Percentiles rank a stretch among this genome's conserved stretches.
phyloP scores from a whole-genome alignment of 805 yeast species.

The Isabelozyma heimii region DNA sequence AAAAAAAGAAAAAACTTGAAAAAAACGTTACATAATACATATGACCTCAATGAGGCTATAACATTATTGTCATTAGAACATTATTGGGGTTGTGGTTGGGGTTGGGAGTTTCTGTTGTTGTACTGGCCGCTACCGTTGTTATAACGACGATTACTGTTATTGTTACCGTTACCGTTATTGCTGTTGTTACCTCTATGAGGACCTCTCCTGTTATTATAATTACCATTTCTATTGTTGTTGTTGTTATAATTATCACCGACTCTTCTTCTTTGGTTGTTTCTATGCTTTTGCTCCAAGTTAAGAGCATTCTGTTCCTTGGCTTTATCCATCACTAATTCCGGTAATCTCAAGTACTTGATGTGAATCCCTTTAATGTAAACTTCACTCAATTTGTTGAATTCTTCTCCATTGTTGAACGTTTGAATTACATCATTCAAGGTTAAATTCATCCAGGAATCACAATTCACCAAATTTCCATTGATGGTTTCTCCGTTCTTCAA shows the following conservation, averaged over 20 bases:
- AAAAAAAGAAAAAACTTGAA: not conserved
- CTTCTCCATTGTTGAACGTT: slow-evolving; percentile 58
- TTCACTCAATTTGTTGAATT: slow-evolving; percentile 63
- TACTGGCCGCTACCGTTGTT: slow-evolving; percentile 2
- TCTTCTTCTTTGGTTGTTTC: slow-evolving; percentile 43
- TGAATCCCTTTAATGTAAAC: slow-evolving; percentile 83
- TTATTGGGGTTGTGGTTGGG: slow-evolving; percentile 3
- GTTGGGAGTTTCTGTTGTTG: not conserved
- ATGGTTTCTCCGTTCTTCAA: slow-evolving; percentile 88
- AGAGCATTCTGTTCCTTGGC: slow-evolving; percentile 64
- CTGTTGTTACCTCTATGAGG: slow-evolving; percentile 21
- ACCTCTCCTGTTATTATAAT: slow-evolving; percentile 27
- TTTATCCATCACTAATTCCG: slow-evolving; percentile 67
- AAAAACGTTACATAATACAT: not conserved
- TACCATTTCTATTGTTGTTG: slow-evolving; percentile 23
- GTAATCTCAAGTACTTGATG: slow-evolving; percentile 73
- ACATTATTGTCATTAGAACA: slow-evolving; percentile 4
- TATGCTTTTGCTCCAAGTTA: slow-evolving; percentile 48
- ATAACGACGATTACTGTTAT: slow-evolving; percentile 9
- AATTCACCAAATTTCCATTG: slow-evolving; percentile 77
- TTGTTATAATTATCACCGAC: slow-evolving; percentile 18
- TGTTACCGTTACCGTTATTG: slow-evolving; percentile 7
- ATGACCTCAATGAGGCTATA: not conserved
- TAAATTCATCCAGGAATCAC: slow-evolving; percentile 96
- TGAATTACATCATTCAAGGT: slow-evolving; percentile 75